Conservation (phyloP, 192 early-diverging fungal genomes). For the Cetraspora pellucida region DNA sequence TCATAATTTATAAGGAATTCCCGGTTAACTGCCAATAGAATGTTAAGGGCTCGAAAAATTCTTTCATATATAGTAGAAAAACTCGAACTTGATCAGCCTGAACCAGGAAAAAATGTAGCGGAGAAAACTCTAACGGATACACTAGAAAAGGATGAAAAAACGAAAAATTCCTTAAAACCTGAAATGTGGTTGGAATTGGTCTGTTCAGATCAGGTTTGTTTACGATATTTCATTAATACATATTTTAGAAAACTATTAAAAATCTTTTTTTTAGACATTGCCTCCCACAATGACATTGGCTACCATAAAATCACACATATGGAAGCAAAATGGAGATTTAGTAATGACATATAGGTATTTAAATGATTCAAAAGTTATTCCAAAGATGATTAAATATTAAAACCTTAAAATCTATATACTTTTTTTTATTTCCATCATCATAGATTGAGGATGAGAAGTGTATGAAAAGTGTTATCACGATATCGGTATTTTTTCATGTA, state of each 20-base stretch:
- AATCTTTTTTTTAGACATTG: constrained; percentile 34
- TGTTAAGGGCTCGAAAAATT: constrained; percentile 87
- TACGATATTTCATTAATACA: constrained; percentile 7
- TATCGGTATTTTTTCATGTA: no score
- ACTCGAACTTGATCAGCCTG: constrained; percentile 52
- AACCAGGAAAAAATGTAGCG: constrained; percentile 19
- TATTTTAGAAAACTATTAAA: neutral
- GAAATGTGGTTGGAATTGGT: constrained; percentile 60
- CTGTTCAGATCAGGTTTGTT: constrained; percentile 57
- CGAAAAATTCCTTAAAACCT: constrained; percentile 42
- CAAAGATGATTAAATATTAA: neutral
- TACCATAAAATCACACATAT: constrained; percentile 64
- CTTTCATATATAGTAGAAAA: constrained; percentile 83
- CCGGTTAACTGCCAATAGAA: constrained; percentile 82
- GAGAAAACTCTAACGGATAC: neutral
- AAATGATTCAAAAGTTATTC: neutral
- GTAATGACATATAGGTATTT: constrained; percentile 53
- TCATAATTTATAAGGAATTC: constrained; percentile 51
- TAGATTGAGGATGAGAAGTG: no score
- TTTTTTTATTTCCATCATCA: no score
- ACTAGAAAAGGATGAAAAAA: constrained; percentile 25
- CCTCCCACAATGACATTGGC: constrained; percentile 71
- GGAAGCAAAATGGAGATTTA: constrained; percentile 66
- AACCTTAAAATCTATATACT: no score
- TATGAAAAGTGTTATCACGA: no score